Percentiles rank a stretch among this genome's conserved stretches.
Conservation (phyloP, 2,329 filamentous ascomycete genomes). For the Pseudocercospora cruenta region DNA sequence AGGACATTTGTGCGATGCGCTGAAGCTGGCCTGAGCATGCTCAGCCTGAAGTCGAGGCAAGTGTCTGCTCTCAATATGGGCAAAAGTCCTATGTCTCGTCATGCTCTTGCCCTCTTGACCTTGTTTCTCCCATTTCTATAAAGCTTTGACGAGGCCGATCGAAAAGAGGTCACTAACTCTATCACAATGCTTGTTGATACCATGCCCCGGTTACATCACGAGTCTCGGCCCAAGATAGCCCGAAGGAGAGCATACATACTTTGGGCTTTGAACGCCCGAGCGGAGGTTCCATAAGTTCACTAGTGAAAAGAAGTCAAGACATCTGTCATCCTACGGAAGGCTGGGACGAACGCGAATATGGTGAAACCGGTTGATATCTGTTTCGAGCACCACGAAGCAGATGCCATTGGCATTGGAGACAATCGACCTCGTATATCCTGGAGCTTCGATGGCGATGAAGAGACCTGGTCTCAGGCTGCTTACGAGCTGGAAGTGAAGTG, state of each 20-base stretch:
- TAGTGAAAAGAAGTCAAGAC: not conserved
- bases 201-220: not conserved
- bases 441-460: slow-evolving; percentile 3
- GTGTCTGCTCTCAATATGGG: not conserved
- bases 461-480: slow-evolving; percentile 4
- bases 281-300: not conserved
- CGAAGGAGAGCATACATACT: not conserved
- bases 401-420: slow-evolving; percentile 7
- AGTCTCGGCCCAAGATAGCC: not conserved
- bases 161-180: not conserved
- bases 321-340: not conserved
- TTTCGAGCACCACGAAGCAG: slow-evolving; percentile 10
- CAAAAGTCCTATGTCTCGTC: not conserved
- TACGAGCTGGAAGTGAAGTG: slow-evolving; percentile 8
- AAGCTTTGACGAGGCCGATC: not conserved
- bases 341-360: not conserved
- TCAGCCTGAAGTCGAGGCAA: not conserved
- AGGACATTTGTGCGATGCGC: not conserved
- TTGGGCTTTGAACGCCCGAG: not conserved
- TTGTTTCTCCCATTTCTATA: not conserved
- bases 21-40: not conserved
- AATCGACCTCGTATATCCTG: slow-evolving; percentile 7
- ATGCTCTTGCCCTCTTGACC: not conserved
- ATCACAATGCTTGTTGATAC: not conserved
- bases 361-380: not conserved